Conservation (phyloP, 2,329 filamentous ascomycete species). For the Ophiosphaerella narmari region DNA sequence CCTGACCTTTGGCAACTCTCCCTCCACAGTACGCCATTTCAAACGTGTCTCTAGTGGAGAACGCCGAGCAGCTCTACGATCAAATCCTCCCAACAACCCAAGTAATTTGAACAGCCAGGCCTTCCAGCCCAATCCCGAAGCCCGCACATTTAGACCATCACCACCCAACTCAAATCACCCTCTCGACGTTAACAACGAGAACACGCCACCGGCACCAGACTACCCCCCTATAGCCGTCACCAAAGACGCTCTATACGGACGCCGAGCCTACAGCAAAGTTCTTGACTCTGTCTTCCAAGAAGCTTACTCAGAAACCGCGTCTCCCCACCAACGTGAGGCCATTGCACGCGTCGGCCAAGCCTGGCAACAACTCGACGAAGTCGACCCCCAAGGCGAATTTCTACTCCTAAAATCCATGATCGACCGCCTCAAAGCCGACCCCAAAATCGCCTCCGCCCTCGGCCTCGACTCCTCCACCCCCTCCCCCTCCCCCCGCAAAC, state of each 20-base stretch:
- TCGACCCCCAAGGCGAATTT: conserved; percentile 89
- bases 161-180: conserved; percentile 39
- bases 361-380: conserved; percentile 79
- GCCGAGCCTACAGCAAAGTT: conserved; percentile 78
- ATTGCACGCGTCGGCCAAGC: conserved; percentile 83
- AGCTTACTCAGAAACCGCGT: conserved; percentile 77
- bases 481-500: conserved; percentile 30
- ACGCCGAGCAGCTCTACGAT: conserved; percentile 35
- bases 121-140: conserved; percentile 43
- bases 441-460: conserved; percentile 61
- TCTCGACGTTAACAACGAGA: conserved; percentile 60
- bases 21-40: conserved; percentile 90
- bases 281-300: conserved; percentile 85
- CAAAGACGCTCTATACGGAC: conserved; percentile 83
- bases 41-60: conserved; percentile 77
- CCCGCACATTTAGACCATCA: conserved; percentile 44
- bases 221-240: conserved; percentile 59
- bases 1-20: conserved; percentile 90
- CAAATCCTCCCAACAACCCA: conserved; percentile 30
- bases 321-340: conserved; percentile 76
- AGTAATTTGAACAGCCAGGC: conserved; percentile 19
- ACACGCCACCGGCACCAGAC: conserved; percentile 57
- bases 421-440: conserved; percentile 71
- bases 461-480: conserved; percentile 42
- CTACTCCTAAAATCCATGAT: conserved; percentile 80